Conservation (phyloP, 139 green algal species). For the Gonium pectorale region DNA sequence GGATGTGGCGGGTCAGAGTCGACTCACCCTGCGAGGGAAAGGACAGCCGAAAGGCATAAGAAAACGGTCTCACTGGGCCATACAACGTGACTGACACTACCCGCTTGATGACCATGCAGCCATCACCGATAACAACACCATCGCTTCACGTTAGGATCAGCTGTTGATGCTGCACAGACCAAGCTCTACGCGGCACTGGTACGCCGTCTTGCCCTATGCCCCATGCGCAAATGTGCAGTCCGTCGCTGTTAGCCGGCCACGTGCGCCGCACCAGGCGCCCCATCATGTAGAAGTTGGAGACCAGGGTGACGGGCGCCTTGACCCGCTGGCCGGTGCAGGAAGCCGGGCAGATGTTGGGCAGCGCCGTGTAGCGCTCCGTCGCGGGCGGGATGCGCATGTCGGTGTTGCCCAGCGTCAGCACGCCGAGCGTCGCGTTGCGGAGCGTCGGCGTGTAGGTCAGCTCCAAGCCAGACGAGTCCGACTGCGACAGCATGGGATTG, state of each 20-base stretch:
- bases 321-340: constrained; percentile 21
- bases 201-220: too few species aligned
- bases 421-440: neutral
- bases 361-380: neutral
- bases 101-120: too few species aligned
- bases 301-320: constrained; percentile 10
- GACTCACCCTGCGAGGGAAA: neutral
- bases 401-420: constrained; percentile 39
- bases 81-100: too few species aligned
- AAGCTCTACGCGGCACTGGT: too few species aligned
- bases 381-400: constrained; percentile 7
- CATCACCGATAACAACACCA: too few species aligned
- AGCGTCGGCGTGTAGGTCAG: constrained; percentile 12
- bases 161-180: too few species aligned
- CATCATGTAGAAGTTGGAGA: constrained; percentile 35
- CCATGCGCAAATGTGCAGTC: too few species aligned
- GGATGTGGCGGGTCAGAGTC: constrained; percentile 12
- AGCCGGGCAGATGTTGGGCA: constrained; percentile 37
- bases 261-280: constrained; percentile 10
- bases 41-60: too few species aligned
- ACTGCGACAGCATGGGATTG: neutral
- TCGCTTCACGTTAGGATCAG: too few species aligned
- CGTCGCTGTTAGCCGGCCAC: too few species aligned
- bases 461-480: constrained; percentile 10
- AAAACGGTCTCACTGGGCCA: too few species aligned